phyloP scores from a whole-genome alignment of 148 eudicot genomes.

The Oxyria digyna region DNA sequence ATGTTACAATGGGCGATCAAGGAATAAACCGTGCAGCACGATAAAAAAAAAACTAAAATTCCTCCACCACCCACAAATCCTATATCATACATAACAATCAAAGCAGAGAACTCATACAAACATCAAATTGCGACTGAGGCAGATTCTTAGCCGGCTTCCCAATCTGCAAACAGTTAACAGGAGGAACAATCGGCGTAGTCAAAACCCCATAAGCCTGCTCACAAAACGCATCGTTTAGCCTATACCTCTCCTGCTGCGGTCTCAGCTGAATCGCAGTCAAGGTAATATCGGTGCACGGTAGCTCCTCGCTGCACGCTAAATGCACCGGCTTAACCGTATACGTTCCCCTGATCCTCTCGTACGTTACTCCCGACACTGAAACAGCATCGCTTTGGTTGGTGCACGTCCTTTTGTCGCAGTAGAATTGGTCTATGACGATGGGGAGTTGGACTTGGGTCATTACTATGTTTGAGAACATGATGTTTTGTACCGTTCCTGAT shows the following conservation, averaged over 20 bases:
- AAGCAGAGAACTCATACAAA: constrained; percentile 21
- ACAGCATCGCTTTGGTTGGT: constrained; percentile 73
- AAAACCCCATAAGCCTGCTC: constrained; percentile 74
- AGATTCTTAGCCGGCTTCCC: constrained; percentile 59
- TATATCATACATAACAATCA: background rate
- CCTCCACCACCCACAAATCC: background rate
- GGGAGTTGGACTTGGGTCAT: constrained; percentile 74
- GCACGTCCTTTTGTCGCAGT: constrained; percentile 79
- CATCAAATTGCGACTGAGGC: constrained; percentile 43
- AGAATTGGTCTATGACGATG: constrained; percentile 85
- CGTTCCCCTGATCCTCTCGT: constrained; percentile 67
- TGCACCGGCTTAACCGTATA: constrained; percentile 92
- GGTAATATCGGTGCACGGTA: constrained; percentile 71
- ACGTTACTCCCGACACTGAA: constrained; percentile 69
- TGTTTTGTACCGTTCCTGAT: constrained; percentile 68
- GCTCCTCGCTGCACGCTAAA: constrained; percentile 76
- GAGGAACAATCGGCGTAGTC: constrained; percentile 54
- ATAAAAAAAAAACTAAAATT: background rate
- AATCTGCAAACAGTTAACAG: constrained; percentile 45
- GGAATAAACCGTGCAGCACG: background rate
- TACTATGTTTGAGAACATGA: constrained; percentile 77
- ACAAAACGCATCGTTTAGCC: constrained; percentile 60
- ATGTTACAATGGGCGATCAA: background rate
- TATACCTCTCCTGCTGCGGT: constrained; percentile 55
- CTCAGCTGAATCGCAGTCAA: constrained; percentile 47